Conservation (phyloP, 257 asterid species). For the Craterostigma plantagineum region DNA sequence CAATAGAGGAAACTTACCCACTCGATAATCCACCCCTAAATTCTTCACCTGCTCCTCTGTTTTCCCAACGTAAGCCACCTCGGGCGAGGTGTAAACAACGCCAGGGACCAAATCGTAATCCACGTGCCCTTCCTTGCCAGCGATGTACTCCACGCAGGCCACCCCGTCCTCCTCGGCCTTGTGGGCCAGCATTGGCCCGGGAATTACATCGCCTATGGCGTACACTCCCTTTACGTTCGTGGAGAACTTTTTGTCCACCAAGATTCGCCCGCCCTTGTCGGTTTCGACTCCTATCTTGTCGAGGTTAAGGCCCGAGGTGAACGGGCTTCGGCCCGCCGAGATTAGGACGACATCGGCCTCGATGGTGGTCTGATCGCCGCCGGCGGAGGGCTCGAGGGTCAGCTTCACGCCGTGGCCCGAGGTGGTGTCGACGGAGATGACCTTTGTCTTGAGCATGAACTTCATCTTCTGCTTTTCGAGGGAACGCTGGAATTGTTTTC, state of each 20-base stretch:
- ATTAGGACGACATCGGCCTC: conserved; percentile 94
- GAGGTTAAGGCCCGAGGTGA: conserved; percentile 66
- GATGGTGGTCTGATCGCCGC: conserved; percentile 64
- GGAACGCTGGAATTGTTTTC: conserved; percentile 76
- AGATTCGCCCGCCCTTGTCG: conserved; percentile 67
- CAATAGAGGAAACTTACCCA: conserved; percentile 82
- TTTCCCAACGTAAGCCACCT: conserved; percentile 90
- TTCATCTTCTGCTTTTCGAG: conserved; percentile 97
- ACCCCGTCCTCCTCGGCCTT: conserved; percentile 98
- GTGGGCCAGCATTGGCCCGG: conserved; percentile 99
- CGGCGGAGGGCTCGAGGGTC: conserved; percentile 78
- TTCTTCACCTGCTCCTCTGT: conserved; percentile 93
- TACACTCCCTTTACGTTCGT: conserved; percentile 51
- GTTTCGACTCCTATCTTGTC: conserved; percentile 79
- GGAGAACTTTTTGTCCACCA: conserved; percentile 50
- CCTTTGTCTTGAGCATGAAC: conserved; percentile 88
- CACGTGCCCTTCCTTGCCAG: conserved; percentile 89
- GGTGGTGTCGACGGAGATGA: conserved; percentile 68
- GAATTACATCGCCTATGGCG: conserved; percentile 93
- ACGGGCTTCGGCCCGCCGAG: conserved; percentile 85
- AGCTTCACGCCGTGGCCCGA: conserved; percentile 56
- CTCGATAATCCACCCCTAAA: conserved; percentile 59
- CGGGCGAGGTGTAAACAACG: conserved; percentile 91
- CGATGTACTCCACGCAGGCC: conserved; percentile 82
- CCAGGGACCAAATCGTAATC: conserved; percentile 94